phyloP scores from a whole-genome alignment of 352 stramenopile species.

The Pythium phragmiticola region DNA sequence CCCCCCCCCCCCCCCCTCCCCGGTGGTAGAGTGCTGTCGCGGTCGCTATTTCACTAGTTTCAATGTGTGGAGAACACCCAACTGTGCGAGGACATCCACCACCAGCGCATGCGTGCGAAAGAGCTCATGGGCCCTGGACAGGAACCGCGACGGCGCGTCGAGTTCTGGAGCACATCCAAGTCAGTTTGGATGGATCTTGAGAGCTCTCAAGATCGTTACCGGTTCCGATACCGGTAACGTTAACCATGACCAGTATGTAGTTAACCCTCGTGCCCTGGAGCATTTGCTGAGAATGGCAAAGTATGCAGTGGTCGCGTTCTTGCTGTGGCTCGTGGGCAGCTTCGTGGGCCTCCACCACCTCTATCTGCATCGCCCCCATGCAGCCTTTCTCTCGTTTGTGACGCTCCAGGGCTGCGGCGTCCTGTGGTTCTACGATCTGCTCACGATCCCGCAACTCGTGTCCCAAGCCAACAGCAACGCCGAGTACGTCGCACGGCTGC shows the following conservation, averaged over 20 bases:
- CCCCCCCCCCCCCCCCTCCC: no score
- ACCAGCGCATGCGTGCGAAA: conserved; percentile 28
- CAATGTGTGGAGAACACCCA: no score
- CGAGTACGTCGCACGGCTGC: conserved; percentile 19
- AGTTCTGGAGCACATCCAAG: no score
- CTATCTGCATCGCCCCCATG: conserved; percentile 22
- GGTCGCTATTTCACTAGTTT: no score
- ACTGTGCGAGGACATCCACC: conserved; percentile 15
- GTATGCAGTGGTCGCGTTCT: conserved; percentile 18
- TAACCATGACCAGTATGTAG: neutral
- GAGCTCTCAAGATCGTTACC: neutral
- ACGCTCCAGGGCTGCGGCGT: conserved; percentile 27
- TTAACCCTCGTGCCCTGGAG: neutral
- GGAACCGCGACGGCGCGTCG: no score
- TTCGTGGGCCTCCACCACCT: conserved; percentile 29
- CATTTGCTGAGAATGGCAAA: conserved; percentile 12
- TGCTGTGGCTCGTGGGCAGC: conserved; percentile 29
- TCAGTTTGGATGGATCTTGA: no score
- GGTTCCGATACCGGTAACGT: neutral
- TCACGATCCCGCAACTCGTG: conserved; percentile 23
- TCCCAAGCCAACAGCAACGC: conserved; percentile 18
- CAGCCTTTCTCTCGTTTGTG: conserved; percentile 24
- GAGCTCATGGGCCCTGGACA: conserved; percentile 34
- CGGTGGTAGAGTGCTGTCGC: no score
- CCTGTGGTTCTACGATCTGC: conserved; percentile 24